Conservation (phyloP, 306 rosid genomes). For the Vachellia collinsii region DNA sequence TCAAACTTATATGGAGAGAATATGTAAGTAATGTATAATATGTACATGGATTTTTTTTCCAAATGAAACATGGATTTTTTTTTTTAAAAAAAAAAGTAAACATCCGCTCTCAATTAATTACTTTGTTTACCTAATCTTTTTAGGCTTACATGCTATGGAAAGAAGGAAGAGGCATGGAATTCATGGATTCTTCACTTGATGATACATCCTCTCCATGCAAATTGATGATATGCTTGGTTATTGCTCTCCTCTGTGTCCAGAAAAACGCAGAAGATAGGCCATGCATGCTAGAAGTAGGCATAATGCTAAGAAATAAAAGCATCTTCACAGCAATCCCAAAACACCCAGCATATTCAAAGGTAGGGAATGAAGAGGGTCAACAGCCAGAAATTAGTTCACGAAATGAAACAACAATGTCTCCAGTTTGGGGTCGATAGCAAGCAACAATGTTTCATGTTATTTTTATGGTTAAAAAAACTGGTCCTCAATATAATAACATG, state of each 20-base stretch:
- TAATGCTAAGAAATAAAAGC: constrained; percentile 43
- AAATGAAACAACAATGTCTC: constrained; percentile 28
- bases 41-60: background rate
- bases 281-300: constrained; percentile 39
- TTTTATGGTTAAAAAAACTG: background rate
- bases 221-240: too few relatives aligned
- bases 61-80: too few relatives aligned
- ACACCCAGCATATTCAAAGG: constrained; percentile 39
- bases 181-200: too few relatives aligned
- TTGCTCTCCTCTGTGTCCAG: background rate
- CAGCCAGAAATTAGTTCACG: constrained; percentile 5
- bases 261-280: constrained; percentile 41
- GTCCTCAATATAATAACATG: too few relatives aligned
- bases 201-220: too few relatives aligned
- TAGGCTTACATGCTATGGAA: too few relatives aligned
- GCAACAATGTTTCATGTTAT: background rate
- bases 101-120: too few relatives aligned
- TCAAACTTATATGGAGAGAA: constrained; percentile 23
- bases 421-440: constrained; percentile 11
- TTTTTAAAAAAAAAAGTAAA: too few relatives aligned
- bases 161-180: too few relatives aligned
- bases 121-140: too few relatives aligned
- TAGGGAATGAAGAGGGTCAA: background rate
- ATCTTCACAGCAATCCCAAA: constrained; percentile 8
- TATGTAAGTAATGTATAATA: constrained; percentile 13